Base-by-base conservation (phyloP, 2,329 filamentous ascomycete species). In the Pezicula radicicola region DNA sequence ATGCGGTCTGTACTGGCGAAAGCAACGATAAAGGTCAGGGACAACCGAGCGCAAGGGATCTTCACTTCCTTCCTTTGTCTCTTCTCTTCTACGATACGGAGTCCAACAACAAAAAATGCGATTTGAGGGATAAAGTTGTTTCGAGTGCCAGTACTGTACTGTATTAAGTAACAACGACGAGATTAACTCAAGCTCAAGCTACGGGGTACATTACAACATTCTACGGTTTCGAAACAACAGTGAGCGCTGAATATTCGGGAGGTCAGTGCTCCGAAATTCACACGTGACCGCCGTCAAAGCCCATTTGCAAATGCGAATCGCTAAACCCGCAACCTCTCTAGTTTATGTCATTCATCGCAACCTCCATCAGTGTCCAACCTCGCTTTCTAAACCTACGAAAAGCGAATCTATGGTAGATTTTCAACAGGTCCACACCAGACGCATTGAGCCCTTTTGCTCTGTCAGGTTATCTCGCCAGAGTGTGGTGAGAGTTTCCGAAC, bases 1-100 rank as follows among this genome's bases (percentile, higher is more conserved):
- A 45, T 45, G 42, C 42, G 42, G 42, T 45, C 42, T 45, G 42
- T 33, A 27, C 27, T 45, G 46, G 46, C 36, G 46, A 54, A 49
- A 52, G 21, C 21, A 27, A 27, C 42, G 42, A 45, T 45, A 45
- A 45, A 45, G 42, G 27, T 25, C 25, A 45, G 42, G 42, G 42
- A 12, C 42, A 45, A 45, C 42, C 42, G 42, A 45, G 42, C 19
- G 37, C 12, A 25, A 42, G 40, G 40, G 40, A 42, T 42, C 42
- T 45, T 25, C 25, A 25, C 25, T 25, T 45, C 42, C 42, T 45
- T 45, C 27, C 42, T 28, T 6, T 45, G 12, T 42, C 40, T 42
- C 18, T 12, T 42, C 40, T 10, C 15, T 19, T 13, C 12, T 16
- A 18, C 40, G 18, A 13, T 16, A 12, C 5, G 16, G n/a, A 18